These are phyloP conservation scores for Houttuynia cordata DNA, from an alignment of 164 flowering plant species.

Conservation along the genomic window DNA sequence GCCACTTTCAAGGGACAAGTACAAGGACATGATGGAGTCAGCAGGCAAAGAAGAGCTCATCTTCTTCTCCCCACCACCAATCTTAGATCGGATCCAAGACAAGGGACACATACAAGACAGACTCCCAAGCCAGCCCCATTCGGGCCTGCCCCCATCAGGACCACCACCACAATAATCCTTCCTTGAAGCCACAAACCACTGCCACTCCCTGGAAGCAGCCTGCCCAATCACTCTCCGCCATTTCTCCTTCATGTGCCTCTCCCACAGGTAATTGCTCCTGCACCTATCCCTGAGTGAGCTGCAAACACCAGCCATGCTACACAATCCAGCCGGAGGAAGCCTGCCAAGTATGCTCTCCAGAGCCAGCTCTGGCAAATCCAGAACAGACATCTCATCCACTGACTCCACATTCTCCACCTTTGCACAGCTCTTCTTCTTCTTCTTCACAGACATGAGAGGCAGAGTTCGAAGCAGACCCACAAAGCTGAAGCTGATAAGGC, in stretches of 20 bases:
- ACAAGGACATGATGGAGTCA: constrained; percentile 62
- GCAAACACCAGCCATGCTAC: constrained; percentile 68
- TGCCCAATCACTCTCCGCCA: constrained; percentile 67
- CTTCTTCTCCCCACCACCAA: constrained; percentile 9
- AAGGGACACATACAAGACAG: constrained; percentile 39
- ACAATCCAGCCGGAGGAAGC: constrained; percentile 61
- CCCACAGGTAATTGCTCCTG: constrained; percentile 68
- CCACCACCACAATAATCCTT: constrained; percentile 14
- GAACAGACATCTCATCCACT: constrained; percentile 26
- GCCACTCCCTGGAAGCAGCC: constrained; percentile 67
- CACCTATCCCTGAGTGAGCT: constrained; percentile 67
- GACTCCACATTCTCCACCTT: constrained; percentile 28
- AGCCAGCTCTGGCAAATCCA: constrained; percentile 83
- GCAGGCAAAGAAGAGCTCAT: constrained; percentile 25
- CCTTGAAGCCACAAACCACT: constrained; percentile 39
- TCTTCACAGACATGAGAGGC: constrained; percentile 27
- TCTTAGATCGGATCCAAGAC: constrained; percentile 32
- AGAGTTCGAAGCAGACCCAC: constrained; percentile 5
- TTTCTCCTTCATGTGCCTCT: constrained; percentile 67
- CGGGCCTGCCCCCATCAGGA: constrained; percentile 18
- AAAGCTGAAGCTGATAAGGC: constrained; percentile 1
- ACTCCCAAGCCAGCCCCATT: constrained; percentile 21
- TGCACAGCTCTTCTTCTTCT: constrained; percentile 14
- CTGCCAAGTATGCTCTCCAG: constrained; percentile 77
- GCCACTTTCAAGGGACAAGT: constrained; percentile 67